Conservation (phyloP, 306 rosid genomes). For the Prunus davidiana region DNA sequence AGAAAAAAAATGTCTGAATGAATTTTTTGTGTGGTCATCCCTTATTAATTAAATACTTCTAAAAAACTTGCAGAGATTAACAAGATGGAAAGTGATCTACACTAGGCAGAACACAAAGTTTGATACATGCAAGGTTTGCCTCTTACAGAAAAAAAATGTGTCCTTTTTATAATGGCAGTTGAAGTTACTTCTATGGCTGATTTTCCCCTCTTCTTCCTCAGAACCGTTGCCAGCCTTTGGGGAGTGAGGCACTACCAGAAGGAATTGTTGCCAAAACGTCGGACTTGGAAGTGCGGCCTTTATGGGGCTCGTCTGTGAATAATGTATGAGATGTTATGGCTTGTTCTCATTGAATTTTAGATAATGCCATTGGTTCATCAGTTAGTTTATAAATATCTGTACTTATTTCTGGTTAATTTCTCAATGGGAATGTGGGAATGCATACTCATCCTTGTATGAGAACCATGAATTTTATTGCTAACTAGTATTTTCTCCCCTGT, state of each 20-base stretch:
- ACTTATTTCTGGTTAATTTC: not conserved
- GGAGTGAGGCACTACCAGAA: conserved; percentile 40
- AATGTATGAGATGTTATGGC: conserved; percentile 22
- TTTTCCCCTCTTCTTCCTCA: conserved; percentile 6
- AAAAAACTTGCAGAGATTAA: conserved; percentile 51
- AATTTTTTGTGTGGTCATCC: not conserved
- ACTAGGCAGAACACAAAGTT: conserved; percentile 26
- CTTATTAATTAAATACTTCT: not conserved
- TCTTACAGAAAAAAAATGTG: not conserved
- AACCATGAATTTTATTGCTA: not conserved
- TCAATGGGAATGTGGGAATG: not conserved
- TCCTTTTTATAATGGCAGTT: not conserved
- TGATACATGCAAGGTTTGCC: conserved; percentile 62
- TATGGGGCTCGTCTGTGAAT: conserved; percentile 41
- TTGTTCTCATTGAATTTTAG: not conserved
- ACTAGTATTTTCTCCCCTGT: not conserved
- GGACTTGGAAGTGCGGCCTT: conserved; percentile 37
- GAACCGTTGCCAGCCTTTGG: conserved; percentile 36
- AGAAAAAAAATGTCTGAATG: not conserved
- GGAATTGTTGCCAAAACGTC: conserved; percentile 44
- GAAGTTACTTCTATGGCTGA: not conserved
- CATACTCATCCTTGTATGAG: not conserved
- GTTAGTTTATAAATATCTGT: not conserved
- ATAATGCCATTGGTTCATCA: not conserved
- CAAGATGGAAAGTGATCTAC: conserved; percentile 59